Evolutionary conservation across 2,329 filamentous ascomycete genomes (phyloP).

Genomic region (Calcarisporium arbuscula): DNA sequence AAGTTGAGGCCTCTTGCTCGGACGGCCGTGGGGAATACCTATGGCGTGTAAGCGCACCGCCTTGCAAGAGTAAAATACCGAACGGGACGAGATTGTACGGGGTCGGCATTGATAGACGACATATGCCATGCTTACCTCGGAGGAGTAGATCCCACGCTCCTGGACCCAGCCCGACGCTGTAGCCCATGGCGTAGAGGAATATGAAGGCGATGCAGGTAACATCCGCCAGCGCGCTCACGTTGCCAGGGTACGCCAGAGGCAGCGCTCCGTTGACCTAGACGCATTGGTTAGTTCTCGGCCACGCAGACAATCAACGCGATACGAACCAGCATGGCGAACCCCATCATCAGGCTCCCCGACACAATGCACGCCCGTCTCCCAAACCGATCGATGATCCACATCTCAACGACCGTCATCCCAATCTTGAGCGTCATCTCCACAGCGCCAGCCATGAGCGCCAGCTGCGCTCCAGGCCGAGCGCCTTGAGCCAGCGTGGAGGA

Average conservation of each 20-base stretch:
- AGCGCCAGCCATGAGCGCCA: slow-evolving; percentile 46
- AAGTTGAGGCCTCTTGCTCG: slow-evolving; percentile 51
- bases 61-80: no score
- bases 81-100: no score
- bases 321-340: slow-evolving; percentile 43
- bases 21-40: slow-evolving; percentile 52
- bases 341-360: slow-evolving; percentile 46
- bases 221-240: slow-evolving; percentile 40
- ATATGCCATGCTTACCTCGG: slow-evolving; percentile 35
- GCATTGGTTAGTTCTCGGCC: neutral
- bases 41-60: no score
- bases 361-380: slow-evolving; percentile 44
- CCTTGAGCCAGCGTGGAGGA: slow-evolving; percentile 44
- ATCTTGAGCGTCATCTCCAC: slow-evolving; percentile 54
- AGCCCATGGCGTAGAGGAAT: slow-evolving; percentile 53
- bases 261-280: slow-evolving; percentile 46
- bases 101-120: neutral
- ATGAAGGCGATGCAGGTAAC: slow-evolving; percentile 48
- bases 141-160: slow-evolving; percentile 54
- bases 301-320: neutral
- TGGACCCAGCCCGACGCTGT: slow-evolving; percentile 51
- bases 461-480: slow-evolving; percentile 40
- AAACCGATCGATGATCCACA: slow-evolving; percentile 48
- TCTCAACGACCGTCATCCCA: slow-evolving; percentile 48
- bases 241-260: slow-evolving; percentile 43